Conservation (phyloP, 225 moss, liverwort and hornwort genomes). For the Polytrichum formosum region DNA sequence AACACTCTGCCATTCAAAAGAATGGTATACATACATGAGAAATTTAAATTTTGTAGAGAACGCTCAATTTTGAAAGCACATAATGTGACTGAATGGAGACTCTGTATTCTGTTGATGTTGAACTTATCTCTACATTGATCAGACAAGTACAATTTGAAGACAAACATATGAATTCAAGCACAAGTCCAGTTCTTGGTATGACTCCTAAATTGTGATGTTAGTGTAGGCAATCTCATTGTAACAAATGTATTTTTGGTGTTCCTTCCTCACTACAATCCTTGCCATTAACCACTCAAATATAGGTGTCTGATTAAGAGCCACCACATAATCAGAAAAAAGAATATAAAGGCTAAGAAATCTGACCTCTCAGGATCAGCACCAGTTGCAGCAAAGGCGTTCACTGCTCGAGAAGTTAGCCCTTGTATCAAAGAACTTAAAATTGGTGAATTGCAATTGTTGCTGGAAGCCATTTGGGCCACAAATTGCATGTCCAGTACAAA, state of each 20-base stretch:
- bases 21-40: neutral
- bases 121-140: neutral
- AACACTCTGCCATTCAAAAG: conserved; percentile 22
- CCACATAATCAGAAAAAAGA: neutral
- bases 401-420: conserved; percentile 62
- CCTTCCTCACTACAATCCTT: neutral
- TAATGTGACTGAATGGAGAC: neutral
- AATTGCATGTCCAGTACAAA: conserved; percentile 98
- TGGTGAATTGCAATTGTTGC: conserved; percentile 53
- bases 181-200: neutral
- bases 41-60: neutral
- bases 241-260: neutral
- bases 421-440: conserved; percentile 52
- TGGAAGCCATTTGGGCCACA: conserved; percentile 73
- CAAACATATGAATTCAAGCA: neutral
- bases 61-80: neutral
- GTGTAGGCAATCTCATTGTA: neutral
- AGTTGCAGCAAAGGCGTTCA: conserved; percentile 80
- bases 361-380: conserved; percentile 82
- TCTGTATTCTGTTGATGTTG: neutral
- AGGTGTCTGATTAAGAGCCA: too few species aligned
- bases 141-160: neutral
- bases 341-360: neutral
- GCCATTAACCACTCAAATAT: neutral
- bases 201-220: neutral